Evolutionary conservation across 1,139 yeast genomes (phyloP), one percentile per base, ranked within the genome.

Genomic region (Debaryomyces psychrophilus): DNA sequence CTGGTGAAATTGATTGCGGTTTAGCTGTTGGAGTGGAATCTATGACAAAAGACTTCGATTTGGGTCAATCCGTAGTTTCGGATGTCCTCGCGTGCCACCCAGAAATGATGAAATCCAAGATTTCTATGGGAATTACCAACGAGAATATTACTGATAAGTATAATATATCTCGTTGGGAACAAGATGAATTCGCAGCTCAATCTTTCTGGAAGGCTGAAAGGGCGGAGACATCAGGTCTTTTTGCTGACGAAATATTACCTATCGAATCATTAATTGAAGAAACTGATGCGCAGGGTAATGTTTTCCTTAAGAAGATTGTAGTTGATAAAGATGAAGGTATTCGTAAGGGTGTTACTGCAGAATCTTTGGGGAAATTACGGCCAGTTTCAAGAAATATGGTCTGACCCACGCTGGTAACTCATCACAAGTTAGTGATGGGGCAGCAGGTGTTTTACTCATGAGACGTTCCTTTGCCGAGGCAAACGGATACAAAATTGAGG

Each of bases 361-460:
- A 79, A 55, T 80, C 88, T 11, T 77, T 92, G 54, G 74, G 76
- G 47, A 90, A 86, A 68, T 71, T 92, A 57, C 83, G 76, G 68
- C 95, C 98, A 12, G 97, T n/a, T 92, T 92, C 77, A 80, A 79
- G 61, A 77, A 80, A 55, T 82, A 82, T 56, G 98, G 98, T 53
- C 65, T 85, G 42, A 89, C 97, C 12, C 92, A 89, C 56, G 98
- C 98, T 33, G 98, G 98, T 62, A 92, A 92, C 68, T 90, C 98
- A 2, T 90, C 97, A 3, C 98, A 92, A 71, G 87, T 66, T 44
- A 83, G 95, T 25, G 98, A 92, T 64, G 98, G 98, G 64, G 97
- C 96, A 20, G 96, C 96, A 37, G 96, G 87, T 44, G 95, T 88
- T 5, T 69, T 92, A 50, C 76, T 92, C 56, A 87, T 89, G 78